These are phyloP conservation scores for Pelagomonas calceolata DNA, from an alignment of 108 stramenopile genomes.

Conservation along the genomic window DNA sequence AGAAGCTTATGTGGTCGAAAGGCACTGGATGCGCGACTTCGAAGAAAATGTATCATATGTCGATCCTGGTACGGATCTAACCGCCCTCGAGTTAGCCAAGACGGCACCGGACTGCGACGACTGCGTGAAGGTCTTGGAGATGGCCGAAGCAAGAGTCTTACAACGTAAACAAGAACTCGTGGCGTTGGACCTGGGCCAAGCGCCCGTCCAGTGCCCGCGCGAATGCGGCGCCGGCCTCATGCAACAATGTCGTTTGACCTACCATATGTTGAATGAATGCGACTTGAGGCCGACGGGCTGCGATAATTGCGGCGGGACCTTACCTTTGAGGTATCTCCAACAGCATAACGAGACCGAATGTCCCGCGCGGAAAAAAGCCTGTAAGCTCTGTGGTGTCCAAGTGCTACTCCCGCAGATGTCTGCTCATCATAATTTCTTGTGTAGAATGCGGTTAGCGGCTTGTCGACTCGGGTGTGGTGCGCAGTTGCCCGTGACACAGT, in stretches of 20 bases:
- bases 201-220: background rate
- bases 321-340: background rate
- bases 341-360: background rate
- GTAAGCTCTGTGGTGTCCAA: background rate
- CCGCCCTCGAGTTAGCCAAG: background rate
- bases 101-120: background rate
- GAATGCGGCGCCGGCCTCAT: background rate
- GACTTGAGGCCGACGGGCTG: background rate
- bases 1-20: background rate
- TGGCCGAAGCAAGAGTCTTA: background rate
- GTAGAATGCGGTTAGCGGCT: background rate
- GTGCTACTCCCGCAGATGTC: background rate
- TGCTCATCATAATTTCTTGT: slow-evolving; percentile 1
- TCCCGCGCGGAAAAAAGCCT: background rate
- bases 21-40: background rate
- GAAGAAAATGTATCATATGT: background rate
- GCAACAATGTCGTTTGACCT: background rate
- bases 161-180: background rate
- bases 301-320: background rate
- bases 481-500: background rate
- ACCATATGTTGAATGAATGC: background rate
- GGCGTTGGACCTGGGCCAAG: background rate
- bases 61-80: background rate
- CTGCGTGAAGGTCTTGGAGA: background rate
- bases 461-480: slow-evolving; percentile 9